These are phyloP conservation scores for Lipomyces japonicus DNA, from an alignment of 805 yeast species.

Conservation along the genomic window DNA sequence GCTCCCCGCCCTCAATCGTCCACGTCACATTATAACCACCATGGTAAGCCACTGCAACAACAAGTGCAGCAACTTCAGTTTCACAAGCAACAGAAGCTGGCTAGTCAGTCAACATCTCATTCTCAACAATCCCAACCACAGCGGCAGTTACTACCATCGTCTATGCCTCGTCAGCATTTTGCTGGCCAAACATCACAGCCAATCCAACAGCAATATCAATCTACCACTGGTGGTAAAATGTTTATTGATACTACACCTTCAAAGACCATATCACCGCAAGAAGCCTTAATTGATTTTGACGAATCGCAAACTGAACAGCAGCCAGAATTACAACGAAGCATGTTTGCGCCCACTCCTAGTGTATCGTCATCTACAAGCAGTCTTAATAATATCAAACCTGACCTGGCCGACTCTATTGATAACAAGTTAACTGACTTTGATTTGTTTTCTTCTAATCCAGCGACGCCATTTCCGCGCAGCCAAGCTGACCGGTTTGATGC, in stretches of 20 bases:
- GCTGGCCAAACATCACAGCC: neutral
- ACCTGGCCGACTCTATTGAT: conserved; percentile 10
- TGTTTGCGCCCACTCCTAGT: conserved; percentile 21
- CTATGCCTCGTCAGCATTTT: neutral
- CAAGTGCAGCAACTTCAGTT: conserved; percentile 19
- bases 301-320: neutral
- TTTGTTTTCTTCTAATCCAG: conserved; percentile 2
- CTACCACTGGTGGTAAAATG: neutral
- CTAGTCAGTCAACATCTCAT: conserved; percentile 14
- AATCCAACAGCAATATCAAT: neutral
- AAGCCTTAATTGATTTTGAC: conserved; percentile 20
- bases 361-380: conserved; percentile 16
- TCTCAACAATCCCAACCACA: conserved; percentile 16
- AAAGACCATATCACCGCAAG: conserved; percentile 26
- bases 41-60: conserved; percentile 13
- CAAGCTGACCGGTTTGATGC: neutral
- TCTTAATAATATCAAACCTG: conserved; percentile 3
- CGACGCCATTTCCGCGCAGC: neutral
- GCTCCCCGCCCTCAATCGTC: no score
- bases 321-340: conserved; percentile 1
- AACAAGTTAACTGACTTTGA: conserved; percentile 9
- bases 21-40: neutral
- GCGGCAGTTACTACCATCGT: neutral
- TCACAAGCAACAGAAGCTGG: conserved; percentile 21
- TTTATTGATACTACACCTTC: neutral